Base-by-base conservation (phyloP, 2,329 filamentous ascomycete species). In the Dactylellina parvicollis region DNA sequence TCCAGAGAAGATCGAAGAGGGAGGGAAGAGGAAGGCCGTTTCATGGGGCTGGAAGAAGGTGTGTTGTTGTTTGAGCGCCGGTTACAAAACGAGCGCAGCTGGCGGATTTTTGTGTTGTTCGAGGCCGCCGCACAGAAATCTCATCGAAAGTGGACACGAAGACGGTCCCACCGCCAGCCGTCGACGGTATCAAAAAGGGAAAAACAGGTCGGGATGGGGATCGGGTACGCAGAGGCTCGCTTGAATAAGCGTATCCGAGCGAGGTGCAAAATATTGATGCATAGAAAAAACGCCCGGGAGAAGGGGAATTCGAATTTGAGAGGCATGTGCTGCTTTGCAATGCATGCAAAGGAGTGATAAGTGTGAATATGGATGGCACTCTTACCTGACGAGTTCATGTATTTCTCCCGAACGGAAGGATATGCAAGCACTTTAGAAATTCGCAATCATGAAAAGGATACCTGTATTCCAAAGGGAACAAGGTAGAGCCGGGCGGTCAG, bases 51-150 rank as follows among this genome's bases (percentile, higher is more conserved):
- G 61, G 50, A 66, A 50, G 32, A 20, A 18, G 28, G 59, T 64
- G 60, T 55, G 56, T 50, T 66, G 34, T 65, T 57, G 50, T 49
- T 40, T 38, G 38, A 49, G 61, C 7, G 47, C 32, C 10, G 20
- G 49, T 38, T 36, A 38, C 64, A 40, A 55, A 61, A 61, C 10
- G 54, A 54, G 55, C 55, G 30, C 36, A 54, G 46, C 22, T 32
- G 24, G 32, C 7, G 36, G 42, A 52, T 47, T 59, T n/a, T 59
- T 69, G 64, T 69, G 64, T 69, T 69, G 64, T 46, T n/a, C 24
- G 44, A 10, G 9, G 10, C 22, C n/a, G 44, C 22, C 44, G 1
- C 7, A n/a, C 34, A 44, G 44, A 67, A 59, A 67, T 67, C 44
- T 52, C 34, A 57, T 42, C 47, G 50, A 67, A 47, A 67, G 36